Evolutionary conservation across 495 filamentous ascomycete species (phyloP), one percentile per base, ranked within the genome.

Genomic region (Lasiosphaeria hispida): DNA sequence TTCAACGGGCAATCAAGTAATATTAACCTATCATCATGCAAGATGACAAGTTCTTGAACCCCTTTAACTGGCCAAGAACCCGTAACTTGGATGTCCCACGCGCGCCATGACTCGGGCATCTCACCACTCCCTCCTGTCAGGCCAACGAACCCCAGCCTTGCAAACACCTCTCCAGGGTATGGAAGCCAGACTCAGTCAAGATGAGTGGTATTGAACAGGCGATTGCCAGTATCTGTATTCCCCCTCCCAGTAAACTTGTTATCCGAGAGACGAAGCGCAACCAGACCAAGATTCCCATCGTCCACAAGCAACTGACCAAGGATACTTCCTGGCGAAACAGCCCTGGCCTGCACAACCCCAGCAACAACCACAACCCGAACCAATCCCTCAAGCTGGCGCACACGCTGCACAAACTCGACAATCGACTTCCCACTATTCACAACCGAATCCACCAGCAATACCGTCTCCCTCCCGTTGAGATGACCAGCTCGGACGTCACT

Each of bases 371-470:
- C 76, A 51, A 88, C 78, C 40, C 68, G 70, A 58, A 84, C 66
- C n/a, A n/a, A 51, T 56, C 69, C 5, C 13, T 23, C 13, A 0
- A 84, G 58, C 0, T 50, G 61, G 38, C 80, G 77, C 54, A 88
- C 67, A 38, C 74, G 77, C 38, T 68, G 40, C n/a, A 82, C 73
- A 61, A 86, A 86, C n/a, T 80, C 61, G 3, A 78, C 55, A 3
- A 84, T 65, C 0, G 79, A 71, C 15, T 73, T 77, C 19, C 85
- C 83, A 45, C 63, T 85, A 61, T 87, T 87, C 18, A 87, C 69
- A 10, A 87, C 83, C 15, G 81, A 84, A 63, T 88, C 85, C 10
- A 88, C 82, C 7, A 87, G 66, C 4, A 88, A 39, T 0, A 87
- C 63, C 1, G 72, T 81, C 15, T 61, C 48, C 30, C 65, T 62